phyloP scores from a whole-genome alignment of 108 stramenopile species.

The Halocafeteria seosinensis region DNA sequence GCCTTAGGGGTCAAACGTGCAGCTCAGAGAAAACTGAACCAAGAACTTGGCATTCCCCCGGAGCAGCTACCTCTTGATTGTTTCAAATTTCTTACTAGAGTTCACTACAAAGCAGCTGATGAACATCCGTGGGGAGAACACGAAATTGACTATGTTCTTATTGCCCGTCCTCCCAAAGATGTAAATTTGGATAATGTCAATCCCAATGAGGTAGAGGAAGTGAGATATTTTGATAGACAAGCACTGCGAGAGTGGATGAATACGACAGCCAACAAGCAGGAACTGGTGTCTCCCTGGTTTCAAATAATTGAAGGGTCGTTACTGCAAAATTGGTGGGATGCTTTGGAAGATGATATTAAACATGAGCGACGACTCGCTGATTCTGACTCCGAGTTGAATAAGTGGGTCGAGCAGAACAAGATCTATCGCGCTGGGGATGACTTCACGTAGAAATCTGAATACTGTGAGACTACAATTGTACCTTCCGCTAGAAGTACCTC shows the following conservation, averaged over 20 bases:
- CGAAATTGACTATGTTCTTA: conserved; percentile 93
- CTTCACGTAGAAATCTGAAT: too few relatives aligned
- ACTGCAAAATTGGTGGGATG: conserved; percentile 11
- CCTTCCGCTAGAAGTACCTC: too few relatives aligned
- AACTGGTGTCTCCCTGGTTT: conserved; percentile 10
- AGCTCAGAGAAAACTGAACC: conserved; percentile 80
- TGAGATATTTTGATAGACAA: conserved; percentile 47
- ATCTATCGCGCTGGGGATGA: too few relatives aligned
- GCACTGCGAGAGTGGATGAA: conserved; percentile 51
- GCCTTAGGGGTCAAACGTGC: conserved; percentile 74
- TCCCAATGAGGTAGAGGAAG: conserved; percentile 68
- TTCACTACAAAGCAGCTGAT: conserved; percentile 70
- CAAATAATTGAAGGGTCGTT: background rate
- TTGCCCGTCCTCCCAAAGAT: conserved; percentile 45
- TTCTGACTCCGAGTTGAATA: too few relatives aligned
- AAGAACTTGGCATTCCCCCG: conserved; percentile 75
- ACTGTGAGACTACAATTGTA: too few relatives aligned
- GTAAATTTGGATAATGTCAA: conserved; percentile 52
- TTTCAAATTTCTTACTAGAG: conserved; percentile 84
- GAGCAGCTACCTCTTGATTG: conserved; percentile 39
- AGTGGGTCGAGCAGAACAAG: too few relatives aligned
- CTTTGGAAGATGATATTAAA: background rate
- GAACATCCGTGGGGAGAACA: conserved; percentile 88
- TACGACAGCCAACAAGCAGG: conserved; percentile 9
- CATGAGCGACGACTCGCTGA: too few relatives aligned